Conservation (phyloP, 2,329 filamentous ascomycete genomes). For the Pseudogymnoascus sp. region DNA sequence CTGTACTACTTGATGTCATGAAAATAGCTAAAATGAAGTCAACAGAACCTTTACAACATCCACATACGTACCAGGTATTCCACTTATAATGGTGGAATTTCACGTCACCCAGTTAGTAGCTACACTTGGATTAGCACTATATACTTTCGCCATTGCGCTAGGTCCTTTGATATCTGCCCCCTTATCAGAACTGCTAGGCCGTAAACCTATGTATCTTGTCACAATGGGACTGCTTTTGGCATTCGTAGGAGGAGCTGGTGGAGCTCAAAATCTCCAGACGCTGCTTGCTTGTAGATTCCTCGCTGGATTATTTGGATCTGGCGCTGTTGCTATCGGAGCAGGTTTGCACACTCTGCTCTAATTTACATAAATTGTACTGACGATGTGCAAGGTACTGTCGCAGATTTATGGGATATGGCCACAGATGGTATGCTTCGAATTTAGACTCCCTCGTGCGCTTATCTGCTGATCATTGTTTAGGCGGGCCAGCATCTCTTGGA, state of each 20-base stretch:
- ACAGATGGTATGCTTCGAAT: constrained; percentile 21
- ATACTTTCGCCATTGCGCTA: constrained; percentile 50
- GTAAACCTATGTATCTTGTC: constrained; percentile 49
- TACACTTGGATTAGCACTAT: constrained; percentile 51
- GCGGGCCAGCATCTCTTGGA: constrained; percentile 17
- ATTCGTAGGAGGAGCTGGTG: constrained; percentile 53
- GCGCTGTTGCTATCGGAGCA: constrained; percentile 21
- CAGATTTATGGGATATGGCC: constrained; percentile 39
- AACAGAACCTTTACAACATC: constrained; percentile 24
- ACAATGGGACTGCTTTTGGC: constrained; percentile 49
- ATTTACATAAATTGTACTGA: neutral
- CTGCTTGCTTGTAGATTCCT: constrained; percentile 61
- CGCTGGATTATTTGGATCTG: constrained; percentile 50
- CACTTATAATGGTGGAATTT: constrained; percentile 44
- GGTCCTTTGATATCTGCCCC: constrained; percentile 61
- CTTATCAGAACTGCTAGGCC: constrained; percentile 53
- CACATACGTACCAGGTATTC: constrained; percentile 41
- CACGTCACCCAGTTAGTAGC: constrained; percentile 44
- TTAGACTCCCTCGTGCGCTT: neutral
- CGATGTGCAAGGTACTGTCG: constrained; percentile 29
- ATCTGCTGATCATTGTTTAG: constrained; percentile 20
- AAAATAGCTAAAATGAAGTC: neutral
- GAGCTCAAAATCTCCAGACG: constrained; percentile 46
- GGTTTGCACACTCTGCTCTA: constrained; percentile 11
- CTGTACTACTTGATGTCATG: neutral